Base-by-base conservation (phyloP, 345 rosid species). In the Triadica sebifera region DNA sequence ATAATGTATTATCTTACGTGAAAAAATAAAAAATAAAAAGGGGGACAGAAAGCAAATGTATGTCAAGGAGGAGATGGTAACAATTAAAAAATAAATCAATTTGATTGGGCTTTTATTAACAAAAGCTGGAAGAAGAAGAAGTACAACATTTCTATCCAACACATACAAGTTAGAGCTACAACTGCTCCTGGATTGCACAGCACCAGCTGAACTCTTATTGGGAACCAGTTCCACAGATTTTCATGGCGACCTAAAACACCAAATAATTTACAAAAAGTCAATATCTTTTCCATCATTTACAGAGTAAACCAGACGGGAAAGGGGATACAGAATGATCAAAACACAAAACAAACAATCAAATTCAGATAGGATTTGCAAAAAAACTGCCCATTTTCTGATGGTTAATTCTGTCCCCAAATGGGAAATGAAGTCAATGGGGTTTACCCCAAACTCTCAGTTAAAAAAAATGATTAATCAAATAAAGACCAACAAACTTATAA, bases 221-320 rank as follows among this genome's bases (percentile, higher is more conserved):
- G 41, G 50, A 1, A 19, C 19, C 68, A 64, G 12, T 1, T 16
- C 46, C 7, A 29, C 46, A 34, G 41, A 37, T 37, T 17, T 38
- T 62, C 11, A 64, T 19, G 50, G 50, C 4, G 66, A 58, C 55
- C 74, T 71, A 17, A 69, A 71, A 70, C 34, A 56, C 41, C 12
- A 70, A 52, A 16, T 45, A 57, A 43, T 22, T 6, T 43, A 9
- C 34, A 15, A 15, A 0, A 58, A 71, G 16, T 25, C 74, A 56
- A 4, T 38, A 20, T 37, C 8, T 53, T 20, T 37, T 56, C 29
- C 39, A 70, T 22, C 20, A 34, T 29, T 17, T 34, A 43, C 34
- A 43, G 9, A 6, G 6, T 52, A 52, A 16, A 17, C 5, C n/a
- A 52, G n/a, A 52, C 0, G 20, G 34, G 34, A 17, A 52, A 29